phyloP scores from a whole-genome alignment of 2,329 filamentous ascomycete genomes.

The Xylariales sp. region DNA sequence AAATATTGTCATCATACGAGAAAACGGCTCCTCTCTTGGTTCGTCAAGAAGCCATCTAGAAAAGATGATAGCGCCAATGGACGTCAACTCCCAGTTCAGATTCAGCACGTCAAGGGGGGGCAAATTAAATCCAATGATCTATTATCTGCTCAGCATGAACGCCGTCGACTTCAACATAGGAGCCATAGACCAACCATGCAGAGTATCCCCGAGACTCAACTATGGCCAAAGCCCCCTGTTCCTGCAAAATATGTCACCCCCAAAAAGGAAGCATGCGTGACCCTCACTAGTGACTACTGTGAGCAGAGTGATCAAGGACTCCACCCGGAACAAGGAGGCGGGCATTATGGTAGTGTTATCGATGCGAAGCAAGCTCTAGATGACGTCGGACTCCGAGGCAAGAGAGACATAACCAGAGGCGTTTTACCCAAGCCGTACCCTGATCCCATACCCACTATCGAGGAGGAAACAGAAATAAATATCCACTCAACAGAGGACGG shows the following conservation, averaged over 20 bases:
- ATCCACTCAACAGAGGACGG: constrained; percentile 17
- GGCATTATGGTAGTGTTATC: constrained; percentile 9
- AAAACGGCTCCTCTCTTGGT: constrained; percentile 44
- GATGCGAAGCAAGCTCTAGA: constrained; percentile 32
- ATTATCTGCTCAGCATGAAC: constrained; percentile 26
- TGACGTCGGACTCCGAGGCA: constrained; percentile 33
- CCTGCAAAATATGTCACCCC: constrained; percentile 32
- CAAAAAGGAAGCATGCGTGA: constrained; percentile 32
- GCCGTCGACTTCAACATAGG: constrained; percentile 24
- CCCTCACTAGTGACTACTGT: constrained; percentile 25
- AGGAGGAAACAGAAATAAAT: constrained; percentile 43
- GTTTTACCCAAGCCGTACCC: constrained; percentile 36
- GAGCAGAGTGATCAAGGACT: constrained; percentile 29
- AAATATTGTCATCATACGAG: constrained; percentile 35
- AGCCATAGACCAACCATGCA: constrained; percentile 31
- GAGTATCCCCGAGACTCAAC: constrained; percentile 30
- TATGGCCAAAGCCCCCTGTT: constrained; percentile 20
- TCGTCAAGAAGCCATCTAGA: constrained; percentile 40
- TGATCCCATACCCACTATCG: constrained; percentile 39
- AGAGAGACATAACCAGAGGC: constrained; percentile 38
- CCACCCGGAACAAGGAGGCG: constrained; percentile 21
- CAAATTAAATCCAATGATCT: constrained; percentile 28
- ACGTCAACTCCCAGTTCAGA: constrained; percentile 24
- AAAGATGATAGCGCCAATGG: constrained; percentile 8
- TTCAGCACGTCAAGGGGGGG: constrained; percentile 33